Base-by-base conservation (phyloP, 176 grass and related monocot genomes). In the Triticum dicoccoides region DNA sequence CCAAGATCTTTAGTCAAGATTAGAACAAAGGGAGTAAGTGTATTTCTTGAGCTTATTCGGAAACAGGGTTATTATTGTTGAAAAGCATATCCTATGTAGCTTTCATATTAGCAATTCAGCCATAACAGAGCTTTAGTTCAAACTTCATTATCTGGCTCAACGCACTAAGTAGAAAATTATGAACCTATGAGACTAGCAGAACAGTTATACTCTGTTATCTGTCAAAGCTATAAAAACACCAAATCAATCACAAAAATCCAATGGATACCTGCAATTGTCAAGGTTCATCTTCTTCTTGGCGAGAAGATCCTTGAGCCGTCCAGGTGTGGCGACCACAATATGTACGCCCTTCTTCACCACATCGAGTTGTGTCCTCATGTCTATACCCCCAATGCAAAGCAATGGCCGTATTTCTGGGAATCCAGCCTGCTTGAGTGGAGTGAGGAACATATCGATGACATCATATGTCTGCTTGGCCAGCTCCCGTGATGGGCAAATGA, bases 281-380 rank as follows among this genome's bases (percentile, higher is more conserved):
- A 98, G 93, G 75, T 98, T 98, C 97, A 98, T 96, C 83, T 94
- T 96, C 76, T 98, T 98, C 85, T 98, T 98, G 13, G 97, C 92
- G 24, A 98, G 97, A 54, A 98, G 80, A 87, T 98, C 97, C 79
- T 98, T 98, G 20, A 98, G 89, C 9, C 97, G 84, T 38, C 97
- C 97, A 59, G 97, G 97, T 2, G 97, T 98, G 7, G 97, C 97
- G 34, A 98, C 97, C 15, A 94, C 94, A 67, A 98, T 98, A 84
- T 98, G 97, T 21, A 98, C 94, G 0, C 94, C 97, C 83, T 94
- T 96, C 84, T 98, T 98, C 23, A 98, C 87, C 24, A 94, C 89
- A 39, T 98, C 97, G 2, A 98, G 71, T 83, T 98, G 97, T 0
- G 88, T 79, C 64, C 87, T 91, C 97, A 96, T 98, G 62, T 98